Base-by-base conservation (phyloP, 192 early-diverging fungal species). In the Coemansia sp. region DNA sequence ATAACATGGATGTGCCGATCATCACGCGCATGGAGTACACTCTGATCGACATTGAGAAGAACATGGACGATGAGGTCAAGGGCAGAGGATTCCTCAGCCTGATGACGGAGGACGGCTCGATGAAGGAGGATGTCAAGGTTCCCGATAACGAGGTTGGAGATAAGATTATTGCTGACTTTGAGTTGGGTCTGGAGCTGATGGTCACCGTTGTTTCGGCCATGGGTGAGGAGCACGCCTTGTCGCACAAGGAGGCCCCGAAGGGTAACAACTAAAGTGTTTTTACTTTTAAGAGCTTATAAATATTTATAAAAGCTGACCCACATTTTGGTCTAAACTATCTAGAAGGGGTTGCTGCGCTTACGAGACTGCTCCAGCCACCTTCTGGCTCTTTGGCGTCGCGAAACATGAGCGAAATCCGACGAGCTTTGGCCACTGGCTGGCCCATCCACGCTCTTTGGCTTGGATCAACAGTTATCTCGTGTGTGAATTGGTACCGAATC, bases 1-100 rank as follows among this genome's bases (percentile, higher is more conserved):
- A 99, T 90, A 99, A 99, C 89, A 96, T 99, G 93, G 93, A 98
- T 73, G 97, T 99, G 43, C 97, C 97, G 76, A 87, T 95, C 81
- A 90, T 99, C 70, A 73, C 53, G 70, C 92, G 94, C 84, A 84
- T 53, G 58, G 96, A 98, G 74, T 98, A 86, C 84, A 59, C 67
- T 5, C 87, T 99, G 83, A 84, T 96, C 65, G 92, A 92, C 62
- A 93, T 96, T 56, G 96, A 88, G 70, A 95, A 90, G 89, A 47
- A 47, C 43, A 47, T 4, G 43, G 5, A 47, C 0, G 43, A 47
- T 1, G 14, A 12, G 0, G 43, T 0, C 43, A 15, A 56, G 55
- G 32, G 41, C 41, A 12, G 41, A 45, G 41, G 41, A 15, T 67
- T 67, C 56, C 53, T 69, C 32, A 57, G 8, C 29, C 86, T 97